These are phyloP conservation scores for Didymella glomerata DNA, from an alignment of 2,329 filamentous ascomycete species.

Conservation along the genomic window DNA sequence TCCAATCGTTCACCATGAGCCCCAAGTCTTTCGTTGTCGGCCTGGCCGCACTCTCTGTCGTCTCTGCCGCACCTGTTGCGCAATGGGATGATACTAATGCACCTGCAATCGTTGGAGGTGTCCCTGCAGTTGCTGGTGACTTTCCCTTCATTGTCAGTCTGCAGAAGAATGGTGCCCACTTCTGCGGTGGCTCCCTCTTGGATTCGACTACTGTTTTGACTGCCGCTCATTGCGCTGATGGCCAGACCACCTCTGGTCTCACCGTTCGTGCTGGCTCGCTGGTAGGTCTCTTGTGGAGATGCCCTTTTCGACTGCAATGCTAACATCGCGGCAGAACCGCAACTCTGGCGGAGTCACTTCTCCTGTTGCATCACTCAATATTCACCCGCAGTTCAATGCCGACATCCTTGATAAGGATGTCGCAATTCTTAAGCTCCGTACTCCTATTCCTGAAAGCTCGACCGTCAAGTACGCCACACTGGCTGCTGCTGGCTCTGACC, in stretches of 20 bases:
- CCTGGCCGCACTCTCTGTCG: slow-evolving; percentile 34
- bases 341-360: slow-evolving; percentile 32
- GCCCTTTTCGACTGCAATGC: not conserved
- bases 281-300: slow-evolving; percentile 36
- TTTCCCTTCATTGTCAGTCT: slow-evolving; percentile 42
- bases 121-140: slow-evolving; percentile 33
- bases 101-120: slow-evolving; percentile 38
- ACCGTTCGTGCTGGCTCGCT: slow-evolving; percentile 34
- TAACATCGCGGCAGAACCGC: slow-evolving; percentile 21
- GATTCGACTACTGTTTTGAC: slow-evolving; percentile 41
- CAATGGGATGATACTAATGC: slow-evolving; percentile 28
- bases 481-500: slow-evolving; percentile 35
- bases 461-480: slow-evolving; percentile 36
- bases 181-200: slow-evolving; percentile 41
- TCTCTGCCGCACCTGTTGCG: slow-evolving; percentile 34
- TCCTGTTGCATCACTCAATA: slow-evolving; percentile 25
- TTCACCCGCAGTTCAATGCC: slow-evolving; percentile 32
- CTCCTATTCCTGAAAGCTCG: slow-evolving; percentile 33
- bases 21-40: slow-evolving; percentile 30
- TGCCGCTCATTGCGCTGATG: slow-evolving; percentile 39
- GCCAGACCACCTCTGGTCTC: slow-evolving; percentile 23
- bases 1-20: slow-evolving; percentile 24
- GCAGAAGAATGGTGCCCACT: slow-evolving; percentile 30
- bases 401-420: slow-evolving; percentile 31
- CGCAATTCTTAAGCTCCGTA: slow-evolving; percentile 39